These are phyloP conservation scores for Schoenoplectus triqueter DNA, from an alignment of 202 grass and related monocot species.

Conservation along the genomic window DNA sequence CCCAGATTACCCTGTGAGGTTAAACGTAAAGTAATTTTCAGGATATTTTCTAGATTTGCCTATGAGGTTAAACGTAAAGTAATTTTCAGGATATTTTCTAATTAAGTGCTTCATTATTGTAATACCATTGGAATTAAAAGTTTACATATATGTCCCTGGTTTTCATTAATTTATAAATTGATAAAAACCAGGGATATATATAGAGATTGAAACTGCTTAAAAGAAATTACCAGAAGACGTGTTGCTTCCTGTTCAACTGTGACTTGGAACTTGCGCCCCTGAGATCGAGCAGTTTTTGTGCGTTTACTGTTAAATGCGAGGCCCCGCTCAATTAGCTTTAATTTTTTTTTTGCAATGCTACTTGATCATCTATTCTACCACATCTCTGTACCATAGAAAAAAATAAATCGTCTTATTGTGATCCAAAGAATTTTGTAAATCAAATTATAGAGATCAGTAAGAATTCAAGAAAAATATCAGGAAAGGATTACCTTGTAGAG, in stretches of 20 bases:
- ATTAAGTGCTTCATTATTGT: too few relatives aligned
- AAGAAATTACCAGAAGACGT: slow-evolving; percentile 69
- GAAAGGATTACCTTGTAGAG: slow-evolving; percentile 72
- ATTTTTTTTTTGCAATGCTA: slow-evolving; percentile 76
- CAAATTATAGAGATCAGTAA: too few relatives aligned
- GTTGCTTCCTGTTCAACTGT: slow-evolving; percentile 93
- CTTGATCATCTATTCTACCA: slow-evolving; percentile 81
- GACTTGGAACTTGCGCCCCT: slow-evolving; percentile 97
- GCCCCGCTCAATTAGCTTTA: slow-evolving; percentile 79
- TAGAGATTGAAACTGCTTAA: background rate
- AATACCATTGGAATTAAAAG: too few relatives aligned
- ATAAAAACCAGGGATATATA: too few relatives aligned
- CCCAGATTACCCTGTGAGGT: slow-evolving; percentile 83
- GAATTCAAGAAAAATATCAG: too few relatives aligned
- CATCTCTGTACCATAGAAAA: slow-evolving; percentile 64
- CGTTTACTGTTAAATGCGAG: slow-evolving; percentile 91
- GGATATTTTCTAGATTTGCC: background rate
- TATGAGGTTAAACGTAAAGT: too few relatives aligned
- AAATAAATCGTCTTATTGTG: background rate
- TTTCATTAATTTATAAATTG: too few relatives aligned
- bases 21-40: slow-evolving; percentile 24
- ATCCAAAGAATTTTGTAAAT: background rate
- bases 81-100: too few relatives aligned
- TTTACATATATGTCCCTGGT: too few relatives aligned
- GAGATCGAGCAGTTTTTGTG: slow-evolving; percentile 89